Evolutionary conservation across 2,329 filamentous ascomycete species (phyloP).

Genomic region (Hymenotorrendiella dingleyae): DNA sequence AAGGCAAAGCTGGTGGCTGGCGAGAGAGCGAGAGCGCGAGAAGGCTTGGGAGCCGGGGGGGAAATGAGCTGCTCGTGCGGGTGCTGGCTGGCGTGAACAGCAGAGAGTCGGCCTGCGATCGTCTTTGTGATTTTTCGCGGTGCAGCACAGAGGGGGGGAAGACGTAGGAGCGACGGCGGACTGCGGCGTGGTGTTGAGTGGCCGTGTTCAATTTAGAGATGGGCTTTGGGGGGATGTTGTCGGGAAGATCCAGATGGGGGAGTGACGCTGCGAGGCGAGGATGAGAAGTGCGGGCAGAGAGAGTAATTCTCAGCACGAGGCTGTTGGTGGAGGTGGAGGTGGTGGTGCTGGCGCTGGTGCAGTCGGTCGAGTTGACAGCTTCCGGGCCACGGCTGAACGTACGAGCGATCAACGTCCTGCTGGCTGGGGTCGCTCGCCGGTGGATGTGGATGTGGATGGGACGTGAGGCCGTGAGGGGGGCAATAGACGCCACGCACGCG

Average conservation of each 20-base stretch:
- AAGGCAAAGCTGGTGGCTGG: conserved; percentile 5
- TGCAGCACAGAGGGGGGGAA: neutral
- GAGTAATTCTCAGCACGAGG: conserved; percentile 1
- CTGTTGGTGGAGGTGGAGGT: neutral
- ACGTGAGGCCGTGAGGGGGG: too few relatives aligned
- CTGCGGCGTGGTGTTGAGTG: neutral
- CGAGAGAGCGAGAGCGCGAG: neutral
- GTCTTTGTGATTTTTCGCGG: conserved; percentile 1
- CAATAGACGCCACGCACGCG: too few relatives aligned
- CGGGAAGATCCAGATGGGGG: neutral
- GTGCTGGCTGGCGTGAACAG: too few relatives aligned
- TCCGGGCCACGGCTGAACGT: too few relatives aligned
- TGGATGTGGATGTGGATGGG: too few relatives aligned
- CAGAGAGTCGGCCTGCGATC: conserved; percentile 1
- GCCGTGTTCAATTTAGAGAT: neutral
- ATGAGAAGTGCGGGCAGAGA: neutral
- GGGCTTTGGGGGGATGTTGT: neutral
- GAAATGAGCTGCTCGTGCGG: neutral
- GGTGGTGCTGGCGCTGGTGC: neutral
- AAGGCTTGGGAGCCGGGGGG: neutral
- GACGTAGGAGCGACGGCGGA: neutral
- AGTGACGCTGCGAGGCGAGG: neutral
- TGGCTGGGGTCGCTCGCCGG: too few relatives aligned
- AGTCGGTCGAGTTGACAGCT: too few relatives aligned
- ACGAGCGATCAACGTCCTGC: too few relatives aligned